Conservation (phyloP, 225 moss, liverwort and hornwort genomes). For the Sphagnum tenellum region DNA sequence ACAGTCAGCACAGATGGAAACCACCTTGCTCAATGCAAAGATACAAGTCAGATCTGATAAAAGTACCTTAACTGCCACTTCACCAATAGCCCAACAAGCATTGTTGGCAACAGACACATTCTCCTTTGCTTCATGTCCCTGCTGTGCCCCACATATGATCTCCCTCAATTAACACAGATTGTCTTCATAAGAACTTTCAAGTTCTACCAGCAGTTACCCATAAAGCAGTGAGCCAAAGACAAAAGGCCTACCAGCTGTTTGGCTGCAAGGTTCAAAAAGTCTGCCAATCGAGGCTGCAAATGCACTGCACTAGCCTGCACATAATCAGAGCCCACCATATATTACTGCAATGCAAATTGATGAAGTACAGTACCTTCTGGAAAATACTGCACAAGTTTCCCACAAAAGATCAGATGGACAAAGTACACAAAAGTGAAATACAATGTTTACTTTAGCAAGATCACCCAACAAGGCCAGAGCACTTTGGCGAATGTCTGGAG, state of each 20-base stretch:
- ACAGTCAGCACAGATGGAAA: too few species aligned
- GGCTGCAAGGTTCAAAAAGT: conserved; percentile 86
- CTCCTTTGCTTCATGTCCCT: conserved; percentile 87
- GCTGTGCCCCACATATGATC: conserved; percentile 18
- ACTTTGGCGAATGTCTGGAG: conserved; percentile 95
- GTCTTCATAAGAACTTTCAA: too few species aligned
- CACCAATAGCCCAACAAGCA: conserved; percentile 99
- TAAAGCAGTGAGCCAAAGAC: too few species aligned
- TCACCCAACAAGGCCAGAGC: conserved; percentile 91
- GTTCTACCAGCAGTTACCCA: too few species aligned
- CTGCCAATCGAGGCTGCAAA: conserved; percentile 84
- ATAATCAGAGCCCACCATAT: background rate
- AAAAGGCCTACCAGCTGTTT: conserved; percentile 76
- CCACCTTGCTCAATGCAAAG: too few species aligned
- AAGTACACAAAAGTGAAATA: too few species aligned
- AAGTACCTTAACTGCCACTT: conserved; percentile 88
- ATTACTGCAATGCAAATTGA: background rate
- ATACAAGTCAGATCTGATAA: too few species aligned
- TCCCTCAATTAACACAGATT: background rate
- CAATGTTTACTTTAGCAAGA: conserved; percentile 60
- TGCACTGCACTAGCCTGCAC: conserved; percentile 88
- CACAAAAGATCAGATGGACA: too few species aligned
- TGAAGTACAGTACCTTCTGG: background rate
- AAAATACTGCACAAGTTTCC: too few species aligned
- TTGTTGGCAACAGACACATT: conserved; percentile 99